Conservation (phyloP, 2,329 filamentous ascomycete genomes). For the Penicillium sp. region DNA sequence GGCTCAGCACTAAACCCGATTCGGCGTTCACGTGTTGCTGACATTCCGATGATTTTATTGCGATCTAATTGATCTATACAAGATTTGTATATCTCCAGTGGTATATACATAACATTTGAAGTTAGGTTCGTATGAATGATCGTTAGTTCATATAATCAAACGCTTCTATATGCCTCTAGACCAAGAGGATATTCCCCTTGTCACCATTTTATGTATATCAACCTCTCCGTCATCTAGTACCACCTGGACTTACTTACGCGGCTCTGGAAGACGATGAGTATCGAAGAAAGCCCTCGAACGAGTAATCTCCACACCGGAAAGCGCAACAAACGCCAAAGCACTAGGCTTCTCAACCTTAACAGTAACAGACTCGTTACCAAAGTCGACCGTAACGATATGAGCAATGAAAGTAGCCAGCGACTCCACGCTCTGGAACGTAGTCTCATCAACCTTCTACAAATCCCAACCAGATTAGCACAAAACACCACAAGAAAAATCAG, state of each 20-base stretch:
- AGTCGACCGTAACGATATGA: conserved; percentile 48
- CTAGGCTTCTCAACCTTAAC: conserved; percentile 54
- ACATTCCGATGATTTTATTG: conserved; percentile 5
- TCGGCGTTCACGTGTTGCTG: conserved; percentile 23
- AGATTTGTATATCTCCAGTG: background rate
- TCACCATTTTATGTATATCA: too few relatives aligned
- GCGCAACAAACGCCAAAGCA: conserved; percentile 52
- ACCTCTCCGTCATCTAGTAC: too few relatives aligned
- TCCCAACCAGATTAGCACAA: conserved; percentile 11
- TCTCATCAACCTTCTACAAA: conserved; percentile 47
- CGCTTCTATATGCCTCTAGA: too few relatives aligned
- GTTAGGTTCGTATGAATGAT: too few relatives aligned
- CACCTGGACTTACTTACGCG: background rate
- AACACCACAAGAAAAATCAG: background rate
- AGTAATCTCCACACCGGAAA: conserved; percentile 53
- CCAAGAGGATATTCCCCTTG: background rate
- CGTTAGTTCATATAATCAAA: too few relatives aligned
- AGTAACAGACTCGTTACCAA: conserved; percentile 49
- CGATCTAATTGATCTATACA: background rate
- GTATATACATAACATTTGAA: background rate
- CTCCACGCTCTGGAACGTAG: conserved; percentile 54
- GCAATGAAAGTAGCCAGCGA: conserved; percentile 53
- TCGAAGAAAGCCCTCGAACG: conserved; percentile 49
- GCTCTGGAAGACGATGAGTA: conserved; percentile 13
- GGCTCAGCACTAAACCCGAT: conserved; percentile 20